Evolutionary conservation across 345 rosid species (phyloP), one percentile per base, ranked within the genome.

Genomic region (Hibiscus syriacus): DNA sequence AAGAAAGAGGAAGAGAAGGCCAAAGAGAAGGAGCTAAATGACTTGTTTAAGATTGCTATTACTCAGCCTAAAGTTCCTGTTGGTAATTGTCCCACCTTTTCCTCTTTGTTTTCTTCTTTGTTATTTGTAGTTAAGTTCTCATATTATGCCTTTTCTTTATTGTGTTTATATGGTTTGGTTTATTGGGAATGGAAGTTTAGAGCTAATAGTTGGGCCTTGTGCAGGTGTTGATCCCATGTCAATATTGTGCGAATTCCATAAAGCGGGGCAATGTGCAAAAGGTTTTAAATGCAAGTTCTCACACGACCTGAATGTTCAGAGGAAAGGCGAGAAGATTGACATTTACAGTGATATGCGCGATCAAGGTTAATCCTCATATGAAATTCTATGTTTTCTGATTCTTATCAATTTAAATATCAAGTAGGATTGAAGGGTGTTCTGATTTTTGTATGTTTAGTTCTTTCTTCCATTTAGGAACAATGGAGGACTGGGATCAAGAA

Each of bases 301-400:
- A 0, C 92, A 87, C 25, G 90, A 83, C 68, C 64, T 87, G 77
- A 87, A 83, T 77, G 79, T 84, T 66, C 89, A 81, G 74, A 75
- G 92, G 55, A 87, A 87, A 71, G 92, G 92, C 16, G 92, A 87
- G n/a, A n/a, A n/a, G n/a, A n/a, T n/a, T n/a, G n/a, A n/a, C n/a
- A n/a, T n/a, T n/a, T n/a, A n/a, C n/a, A 85, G 87, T 29, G 89
- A 85, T 65, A 78, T 75, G 76, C 89, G 85, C 3, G 88, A 85
- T 38, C n/a, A n/a, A n/a, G n/a, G n/a, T n/a, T n/a, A n/a, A n/a
- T n/a, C n/a, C n/a, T n/a, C n/a, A n/a, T n/a, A n/a, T n/a, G n/a
- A n/a, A n/a, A n/a, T n/a, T n/a, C n/a, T n/a, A n/a, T n/a, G n/a
- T n/a, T n/a, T n/a, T n/a, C n/a, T n/a, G n/a, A n/a, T n/a, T n/a